Conservation (phyloP, 345 rosid species). For the Moricandia moricandioides region DNA sequence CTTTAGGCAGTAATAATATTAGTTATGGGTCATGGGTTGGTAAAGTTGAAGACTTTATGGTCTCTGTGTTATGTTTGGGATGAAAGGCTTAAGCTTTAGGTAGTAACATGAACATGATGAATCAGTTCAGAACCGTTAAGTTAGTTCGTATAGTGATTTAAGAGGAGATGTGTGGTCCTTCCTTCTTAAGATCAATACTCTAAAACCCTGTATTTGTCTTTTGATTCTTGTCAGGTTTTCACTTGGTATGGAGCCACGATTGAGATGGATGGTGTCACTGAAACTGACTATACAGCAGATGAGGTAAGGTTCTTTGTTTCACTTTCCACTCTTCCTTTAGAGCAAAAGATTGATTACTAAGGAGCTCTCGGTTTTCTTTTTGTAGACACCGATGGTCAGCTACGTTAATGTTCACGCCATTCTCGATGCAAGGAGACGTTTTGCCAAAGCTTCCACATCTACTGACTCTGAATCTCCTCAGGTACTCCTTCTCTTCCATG, state of each 20-base stretch:
- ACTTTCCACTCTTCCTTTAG: neutral
- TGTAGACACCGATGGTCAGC: conserved; percentile 93
- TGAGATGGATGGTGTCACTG: conserved; percentile 81
- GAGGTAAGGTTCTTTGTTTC: conserved; percentile 51
- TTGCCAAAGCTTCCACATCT: conserved; percentile 62
- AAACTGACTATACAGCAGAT: conserved; percentile 91
- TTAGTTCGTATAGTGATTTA: neutral
- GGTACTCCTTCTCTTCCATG: conserved; percentile 18
- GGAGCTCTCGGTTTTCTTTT: conserved; percentile 2
- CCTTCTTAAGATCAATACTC: neutral
- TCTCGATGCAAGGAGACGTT: conserved; percentile 63
- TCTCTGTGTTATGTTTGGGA: neutral
- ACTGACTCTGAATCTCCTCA: conserved; percentile 52
- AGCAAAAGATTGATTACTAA: neutral
- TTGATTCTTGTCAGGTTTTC: conserved; percentile 55
- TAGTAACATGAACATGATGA: neutral
- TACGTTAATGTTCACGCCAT: conserved; percentile 84
- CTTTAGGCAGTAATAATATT: neutral
- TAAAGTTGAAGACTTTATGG: neutral
- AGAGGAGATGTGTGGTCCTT: neutral
- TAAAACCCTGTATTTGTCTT: neutral
- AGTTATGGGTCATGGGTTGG: neutral
- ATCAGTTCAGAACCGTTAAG: neutral
- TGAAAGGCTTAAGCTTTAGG: conserved; percentile 17
- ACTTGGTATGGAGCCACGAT: conserved; percentile 95